phyloP scores from a whole-genome alignment of 768 basidiomycete species.

The Leucosporidium scottii region DNA sequence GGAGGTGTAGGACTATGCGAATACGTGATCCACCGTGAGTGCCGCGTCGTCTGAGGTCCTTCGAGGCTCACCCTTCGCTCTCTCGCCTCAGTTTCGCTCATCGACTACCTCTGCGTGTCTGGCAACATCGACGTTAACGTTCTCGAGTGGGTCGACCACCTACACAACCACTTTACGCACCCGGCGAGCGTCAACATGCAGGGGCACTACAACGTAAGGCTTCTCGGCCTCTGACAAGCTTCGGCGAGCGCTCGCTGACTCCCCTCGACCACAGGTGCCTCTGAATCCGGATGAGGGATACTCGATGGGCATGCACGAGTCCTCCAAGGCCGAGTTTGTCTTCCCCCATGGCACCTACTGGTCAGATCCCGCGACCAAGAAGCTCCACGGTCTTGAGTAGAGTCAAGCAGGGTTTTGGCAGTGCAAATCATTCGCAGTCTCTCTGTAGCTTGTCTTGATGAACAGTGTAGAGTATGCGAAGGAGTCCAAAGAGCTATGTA shows the following conservation, averaged over 20 bases:
- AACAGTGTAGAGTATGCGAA: too few relatives aligned
- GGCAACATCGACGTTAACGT: conserved; percentile 92
- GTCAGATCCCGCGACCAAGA: conserved; percentile 40
- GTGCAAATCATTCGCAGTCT: neutral
- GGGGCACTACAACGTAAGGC: conserved; percentile 72
- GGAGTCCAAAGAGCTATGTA: too few relatives aligned
- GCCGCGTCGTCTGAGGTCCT: conserved; percentile 1
- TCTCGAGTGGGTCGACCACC: conserved; percentile 67
- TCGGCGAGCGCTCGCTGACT: neutral
- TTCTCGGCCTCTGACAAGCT: neutral
- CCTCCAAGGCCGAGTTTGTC: conserved; percentile 72
- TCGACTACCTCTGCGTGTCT: conserved; percentile 87
- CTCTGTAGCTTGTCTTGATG: too few relatives aligned
- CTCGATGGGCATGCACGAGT: conserved; percentile 81
- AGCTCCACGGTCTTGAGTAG: conserved; percentile 17
- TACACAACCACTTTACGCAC: conserved; percentile 86
- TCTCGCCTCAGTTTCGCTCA: conserved; percentile 51
- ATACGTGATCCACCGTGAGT: conserved; percentile 79
- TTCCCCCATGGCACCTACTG: conserved; percentile 84
- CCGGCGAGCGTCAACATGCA: conserved; percentile 78
- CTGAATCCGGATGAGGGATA: conserved; percentile 22
- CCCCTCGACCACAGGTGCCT: conserved; percentile 12
- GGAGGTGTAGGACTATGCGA: conserved; percentile 91
- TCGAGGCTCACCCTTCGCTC: conserved; percentile 1
- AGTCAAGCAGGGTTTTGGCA: neutral